Conservation (phyloP, 2,329 filamentous ascomycete species). For the Furcasterigmium sp. region DNA sequence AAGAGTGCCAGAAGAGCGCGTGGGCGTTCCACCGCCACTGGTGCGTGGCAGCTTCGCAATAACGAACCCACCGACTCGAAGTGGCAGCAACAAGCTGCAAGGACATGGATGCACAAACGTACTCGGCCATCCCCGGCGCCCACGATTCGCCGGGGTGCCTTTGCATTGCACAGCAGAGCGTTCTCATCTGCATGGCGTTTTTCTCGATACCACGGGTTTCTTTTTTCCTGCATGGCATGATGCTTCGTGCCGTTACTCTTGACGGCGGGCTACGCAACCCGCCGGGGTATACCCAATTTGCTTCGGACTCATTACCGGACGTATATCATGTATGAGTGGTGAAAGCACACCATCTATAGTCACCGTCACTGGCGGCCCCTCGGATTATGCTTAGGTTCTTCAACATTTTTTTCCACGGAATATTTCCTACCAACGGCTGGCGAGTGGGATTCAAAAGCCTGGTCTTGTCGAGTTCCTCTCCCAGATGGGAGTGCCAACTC, state of each 20-base stretch:
- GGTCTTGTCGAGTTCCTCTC: too few species aligned
- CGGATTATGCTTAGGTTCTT: too few species aligned
- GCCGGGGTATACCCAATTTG: neutral
- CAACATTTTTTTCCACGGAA: too few species aligned
- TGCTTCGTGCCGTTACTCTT: neutral
- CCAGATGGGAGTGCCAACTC: too few species aligned
- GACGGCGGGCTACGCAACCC: too few species aligned
- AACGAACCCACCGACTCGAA: conserved; percentile 10
- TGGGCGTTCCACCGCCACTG: conserved; percentile 98
- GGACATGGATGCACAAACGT: neutral
- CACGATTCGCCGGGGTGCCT: conserved; percentile 18
- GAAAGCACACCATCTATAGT: too few species aligned
- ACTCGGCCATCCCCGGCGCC: neutral
- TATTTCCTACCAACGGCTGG: too few species aligned
- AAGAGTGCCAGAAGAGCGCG: conserved; percentile 98
- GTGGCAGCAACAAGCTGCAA: too few species aligned
- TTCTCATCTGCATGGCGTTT: conserved; percentile 35
- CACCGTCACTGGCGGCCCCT: too few species aligned
- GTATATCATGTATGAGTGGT: neutral
- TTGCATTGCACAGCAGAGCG: conserved; percentile 36
- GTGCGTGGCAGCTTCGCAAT: conserved; percentile 74
- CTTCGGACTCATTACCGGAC: neutral
- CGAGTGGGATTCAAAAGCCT: too few species aligned
- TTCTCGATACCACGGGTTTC: conserved; percentile 36
- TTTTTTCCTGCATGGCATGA: conserved; percentile 15